These are phyloP conservation scores for Sarocladiaceae sp. DNA, from an alignment of 2,329 filamentous ascomycete species.

Conservation along the genomic window DNA sequence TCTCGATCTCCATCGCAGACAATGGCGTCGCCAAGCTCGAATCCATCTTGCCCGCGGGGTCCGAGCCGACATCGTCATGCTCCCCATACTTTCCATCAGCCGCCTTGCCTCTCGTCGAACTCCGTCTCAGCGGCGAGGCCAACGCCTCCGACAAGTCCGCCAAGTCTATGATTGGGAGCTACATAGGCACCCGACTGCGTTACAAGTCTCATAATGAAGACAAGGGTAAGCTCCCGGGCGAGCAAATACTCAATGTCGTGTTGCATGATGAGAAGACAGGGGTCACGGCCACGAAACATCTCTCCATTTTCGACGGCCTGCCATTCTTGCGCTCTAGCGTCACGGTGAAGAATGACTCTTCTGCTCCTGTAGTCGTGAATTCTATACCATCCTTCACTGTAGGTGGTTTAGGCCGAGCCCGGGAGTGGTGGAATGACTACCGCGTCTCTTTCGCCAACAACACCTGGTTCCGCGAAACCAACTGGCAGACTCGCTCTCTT, in stretches of 20 bases:
- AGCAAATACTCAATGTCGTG: conserved; percentile 16
- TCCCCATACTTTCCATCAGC: conserved; percentile 7
- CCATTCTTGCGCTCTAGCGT: conserved; percentile 17
- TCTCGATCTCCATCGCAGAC: background rate
- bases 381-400: conserved; percentile 21
- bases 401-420: conserved; percentile 14
- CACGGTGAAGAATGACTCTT: conserved; percentile 18
- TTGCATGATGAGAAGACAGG: conserved; percentile 15
- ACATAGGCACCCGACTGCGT: conserved; percentile 18
- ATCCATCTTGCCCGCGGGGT: conserved; percentile 2
- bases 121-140: conserved; percentile 22
- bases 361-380: conserved; percentile 11
- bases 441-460: conserved; percentile 18
- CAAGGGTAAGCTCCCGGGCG: background rate
- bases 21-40: conserved; percentile 6
- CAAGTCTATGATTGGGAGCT: conserved; percentile 21
- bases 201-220: conserved; percentile 17
- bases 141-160: conserved; percentile 19
- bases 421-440: conserved; percentile 22
- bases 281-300: conserved; percentile 16
- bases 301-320: conserved; percentile 16
- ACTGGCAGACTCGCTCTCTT: conserved; percentile 23
- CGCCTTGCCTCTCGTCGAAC: conserved; percentile 16
- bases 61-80: background rate
- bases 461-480: conserved; percentile 28